Evolutionary conservation across 805 yeast genomes (phyloP), one percentile per base, ranked within the genome.

Genomic region (Grigorovia yakushimaensis): DNA sequence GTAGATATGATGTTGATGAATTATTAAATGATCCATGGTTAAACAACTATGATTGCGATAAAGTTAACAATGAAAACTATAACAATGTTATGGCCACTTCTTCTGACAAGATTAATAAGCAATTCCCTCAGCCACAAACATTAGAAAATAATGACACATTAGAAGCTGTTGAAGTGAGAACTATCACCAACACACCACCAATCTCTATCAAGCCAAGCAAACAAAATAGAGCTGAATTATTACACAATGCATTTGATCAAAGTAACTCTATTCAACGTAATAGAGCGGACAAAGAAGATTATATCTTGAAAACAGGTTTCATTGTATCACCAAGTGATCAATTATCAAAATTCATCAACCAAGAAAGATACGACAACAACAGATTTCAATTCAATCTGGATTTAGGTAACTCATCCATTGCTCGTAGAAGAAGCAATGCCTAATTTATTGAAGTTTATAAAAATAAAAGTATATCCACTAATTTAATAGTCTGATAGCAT

Each of bases 21-120:
- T 69, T 84, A 21, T 69, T 82, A 54, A 61, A 70, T 19, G 88
- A 84, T 60, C 87, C 88, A 17, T 84, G 93, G 93, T 54, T 69
- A 48, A 67, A 61, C 44, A 43, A 53, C 8, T 60, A 53, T 48
- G 64, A 61, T 45, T 53, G 61, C 33, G 50, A 47, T 18, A 36
- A 15, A 33, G 5, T 11, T 33, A 8, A 13, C 13, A 33, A 11
- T 3, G 8, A 18, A 3, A 27, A 19, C 13, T n/a, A 40, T 20
- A 23, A 15, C 21, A 19, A 15, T 20, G 22, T 15, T 10, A 7
- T 15, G 13, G 9, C 33, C 33, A 7, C 13, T 27, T 7, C 33
- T 10, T 7, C 13, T 15, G 13, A 15, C 13, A 13, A 30, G 11
- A 15, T 27, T 15, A 27, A 15, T 27, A 13, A 30, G 11, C 15